These are phyloP conservation scores for Clitoria ternatea DNA, from an alignment of 306 rosid genomes.

Conservation along the genomic window DNA sequence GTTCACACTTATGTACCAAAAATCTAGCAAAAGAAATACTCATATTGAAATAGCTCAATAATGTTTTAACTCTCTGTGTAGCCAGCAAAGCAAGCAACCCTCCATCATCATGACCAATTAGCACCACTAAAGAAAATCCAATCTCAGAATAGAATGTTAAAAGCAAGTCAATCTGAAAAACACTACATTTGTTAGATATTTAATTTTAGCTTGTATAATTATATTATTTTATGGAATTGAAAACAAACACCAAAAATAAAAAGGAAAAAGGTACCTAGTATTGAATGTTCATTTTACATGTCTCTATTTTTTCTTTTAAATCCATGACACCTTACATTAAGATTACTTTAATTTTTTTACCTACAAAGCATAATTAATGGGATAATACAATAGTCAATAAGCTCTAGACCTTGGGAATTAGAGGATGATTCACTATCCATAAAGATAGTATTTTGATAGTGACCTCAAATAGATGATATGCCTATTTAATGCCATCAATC, in stretches of 20 bases:
- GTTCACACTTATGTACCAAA: too few relatives aligned
- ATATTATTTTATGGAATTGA: too few relatives aligned
- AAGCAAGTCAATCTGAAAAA: slow-evolving; percentile 30
- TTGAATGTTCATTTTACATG: neutral
- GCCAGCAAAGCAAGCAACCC: slow-evolving; percentile 82
- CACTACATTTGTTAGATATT: neutral
- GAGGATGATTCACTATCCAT: neutral
- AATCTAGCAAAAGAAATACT: slow-evolving; percentile 22
- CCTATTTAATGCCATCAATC: neutral
- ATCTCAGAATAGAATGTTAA: slow-evolving; percentile 34
- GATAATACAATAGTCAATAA: neutral
- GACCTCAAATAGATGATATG: neutral
- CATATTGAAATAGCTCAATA: slow-evolving; percentile 56
- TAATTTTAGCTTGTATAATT: neutral
- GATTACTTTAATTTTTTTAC: neutral
- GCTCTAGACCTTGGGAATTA: neutral
- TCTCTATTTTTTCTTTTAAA: neutral
- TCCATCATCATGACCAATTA: slow-evolving; percentile 93
- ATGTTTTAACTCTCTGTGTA: slow-evolving; percentile 55
- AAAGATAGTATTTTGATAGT: neutral
- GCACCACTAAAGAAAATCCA: slow-evolving; percentile 29
- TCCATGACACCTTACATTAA: neutral
- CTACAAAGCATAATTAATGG: neutral
- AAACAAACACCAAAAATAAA: neutral
- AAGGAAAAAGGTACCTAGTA: neutral